phyloP scores from a whole-genome alignment of 2,329 filamentous ascomycete species.

The Alternaria panax region DNA sequence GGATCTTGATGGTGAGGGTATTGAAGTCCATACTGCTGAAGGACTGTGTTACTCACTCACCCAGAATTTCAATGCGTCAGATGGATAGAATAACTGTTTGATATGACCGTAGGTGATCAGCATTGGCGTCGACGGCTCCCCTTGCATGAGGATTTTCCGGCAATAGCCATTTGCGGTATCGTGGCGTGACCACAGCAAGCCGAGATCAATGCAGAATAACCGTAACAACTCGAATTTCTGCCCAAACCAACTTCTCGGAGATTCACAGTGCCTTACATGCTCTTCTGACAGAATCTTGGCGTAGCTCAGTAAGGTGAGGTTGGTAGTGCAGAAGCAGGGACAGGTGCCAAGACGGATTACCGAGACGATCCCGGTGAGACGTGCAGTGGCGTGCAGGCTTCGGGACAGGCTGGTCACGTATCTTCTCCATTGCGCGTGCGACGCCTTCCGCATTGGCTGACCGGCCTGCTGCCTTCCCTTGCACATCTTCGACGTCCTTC shows the following conservation, averaged over 20 bases:
- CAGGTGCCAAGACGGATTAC: constrained; percentile 14
- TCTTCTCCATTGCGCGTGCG: constrained; percentile 22
- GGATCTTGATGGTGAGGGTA: neutral
- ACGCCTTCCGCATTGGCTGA: constrained; percentile 25
- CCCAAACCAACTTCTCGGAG: rapidly evolving
- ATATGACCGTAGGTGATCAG: neutral
- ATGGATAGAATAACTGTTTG: neutral
- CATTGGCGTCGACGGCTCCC: neutral
- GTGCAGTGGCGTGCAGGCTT: constrained; percentile 33
- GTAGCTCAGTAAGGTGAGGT: neutral
- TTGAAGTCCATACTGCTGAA: neutral
- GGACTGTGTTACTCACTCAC: neutral
- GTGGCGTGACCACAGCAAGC: neutral
- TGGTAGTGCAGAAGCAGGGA: neutral
- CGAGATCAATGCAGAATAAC: neutral
- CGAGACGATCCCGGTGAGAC: constrained; percentile 24
- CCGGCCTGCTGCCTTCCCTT: constrained; percentile 21
- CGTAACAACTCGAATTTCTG: rapidly evolving
- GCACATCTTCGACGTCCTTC: constrained; percentile 14
- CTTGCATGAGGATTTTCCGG: neutral
- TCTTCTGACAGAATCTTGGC: neutral
- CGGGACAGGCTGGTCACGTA: constrained; percentile 23
- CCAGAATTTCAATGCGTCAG: neutral
- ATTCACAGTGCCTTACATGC: neutral
- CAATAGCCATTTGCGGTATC: neutral